Evolutionary conservation across 345 rosid genomes (phyloP).

Genomic region (Arabidopsis suecica): DNA sequence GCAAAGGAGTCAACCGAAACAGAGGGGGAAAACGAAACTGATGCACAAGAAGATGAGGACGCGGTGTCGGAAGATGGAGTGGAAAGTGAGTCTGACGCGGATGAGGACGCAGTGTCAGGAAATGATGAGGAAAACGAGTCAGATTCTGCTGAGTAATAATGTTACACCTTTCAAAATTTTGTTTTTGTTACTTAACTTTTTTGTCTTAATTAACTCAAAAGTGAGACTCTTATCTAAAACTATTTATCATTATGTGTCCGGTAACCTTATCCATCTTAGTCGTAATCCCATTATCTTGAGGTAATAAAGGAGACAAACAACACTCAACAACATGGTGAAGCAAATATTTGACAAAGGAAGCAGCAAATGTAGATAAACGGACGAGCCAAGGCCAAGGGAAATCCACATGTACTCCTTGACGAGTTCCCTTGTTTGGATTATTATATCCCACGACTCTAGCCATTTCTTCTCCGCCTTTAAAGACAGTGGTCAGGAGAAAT

Average conservation of each 20-base stretch:
- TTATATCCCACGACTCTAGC: no score
- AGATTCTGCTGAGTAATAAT: slow-evolving; percentile 16
- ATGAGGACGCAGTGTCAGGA: slow-evolving; percentile 29
- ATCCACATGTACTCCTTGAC: not conserved
- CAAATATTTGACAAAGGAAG: not conserved
- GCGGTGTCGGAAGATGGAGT: slow-evolving; percentile 17
- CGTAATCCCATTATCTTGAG: no score
- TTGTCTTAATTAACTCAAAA: not conserved
- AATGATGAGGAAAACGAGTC: slow-evolving; percentile 19
- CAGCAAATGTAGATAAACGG: not conserved
- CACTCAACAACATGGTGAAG: not conserved
- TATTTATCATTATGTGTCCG: not conserved
- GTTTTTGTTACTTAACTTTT: not conserved
- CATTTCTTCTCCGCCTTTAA: not conserved
- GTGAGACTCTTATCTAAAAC: not conserved
- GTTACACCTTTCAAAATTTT: slow-evolving; percentile 21
- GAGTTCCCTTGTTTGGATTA: no score
- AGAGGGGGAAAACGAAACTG: slow-evolving; percentile 30
- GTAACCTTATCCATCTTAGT: no score
- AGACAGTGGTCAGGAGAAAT: not conserved
- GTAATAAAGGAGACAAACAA: not conserved
- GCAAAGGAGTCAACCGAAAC: slow-evolving; percentile 29
- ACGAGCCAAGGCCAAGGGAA: not conserved
- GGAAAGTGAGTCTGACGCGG: slow-evolving; percentile 27
- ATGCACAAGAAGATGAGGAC: slow-evolving; percentile 33